A percentile compares a stretch with the other conserved stretches of the same genome.
phyloP scores from a whole-genome alignment of 225 moss, liverwort and hornwort species.

The Neckera pumila region DNA sequence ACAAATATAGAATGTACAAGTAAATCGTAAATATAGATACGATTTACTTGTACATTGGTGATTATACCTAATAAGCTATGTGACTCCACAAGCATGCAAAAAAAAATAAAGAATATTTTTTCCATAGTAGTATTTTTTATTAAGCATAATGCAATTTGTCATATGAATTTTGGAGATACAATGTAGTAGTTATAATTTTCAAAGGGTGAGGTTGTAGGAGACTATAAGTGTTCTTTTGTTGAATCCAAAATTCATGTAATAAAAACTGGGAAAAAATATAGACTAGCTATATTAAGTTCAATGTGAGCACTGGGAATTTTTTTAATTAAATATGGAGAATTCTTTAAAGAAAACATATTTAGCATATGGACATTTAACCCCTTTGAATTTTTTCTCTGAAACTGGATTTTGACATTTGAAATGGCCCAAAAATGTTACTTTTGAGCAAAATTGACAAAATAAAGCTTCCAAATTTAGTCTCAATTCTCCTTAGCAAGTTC shows the following conservation, averaged over 20 bases:
- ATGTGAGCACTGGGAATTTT: no score
- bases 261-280: not conserved
- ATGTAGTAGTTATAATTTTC: not conserved
- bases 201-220: not conserved
- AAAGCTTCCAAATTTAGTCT: not conserved
- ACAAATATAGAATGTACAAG: not conserved
- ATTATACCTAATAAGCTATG: not conserved
- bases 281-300: not conserved
- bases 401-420: not conserved
- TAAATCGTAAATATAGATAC: no score
- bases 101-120: not conserved
- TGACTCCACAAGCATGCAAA: accelerated
- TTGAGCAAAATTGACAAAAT: not conserved
- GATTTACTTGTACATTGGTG: no score
- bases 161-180: not conserved
- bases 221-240: no score
- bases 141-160: not conserved
- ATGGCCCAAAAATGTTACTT: not conserved
- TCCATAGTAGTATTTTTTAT: not conserved
- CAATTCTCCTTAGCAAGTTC: not conserved
- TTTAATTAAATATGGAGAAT: not conserved
- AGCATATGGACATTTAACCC: not conserved
- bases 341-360: not conserved
- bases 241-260: not conserved
- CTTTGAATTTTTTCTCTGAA: not conserved